Percentiles rank a stretch among this genome's conserved stretches.
These are phyloP conservation scores for Grigorovia transvaalensis DNA, from an alignment of 805 yeast genomes.

Conservation along the genomic window DNA sequence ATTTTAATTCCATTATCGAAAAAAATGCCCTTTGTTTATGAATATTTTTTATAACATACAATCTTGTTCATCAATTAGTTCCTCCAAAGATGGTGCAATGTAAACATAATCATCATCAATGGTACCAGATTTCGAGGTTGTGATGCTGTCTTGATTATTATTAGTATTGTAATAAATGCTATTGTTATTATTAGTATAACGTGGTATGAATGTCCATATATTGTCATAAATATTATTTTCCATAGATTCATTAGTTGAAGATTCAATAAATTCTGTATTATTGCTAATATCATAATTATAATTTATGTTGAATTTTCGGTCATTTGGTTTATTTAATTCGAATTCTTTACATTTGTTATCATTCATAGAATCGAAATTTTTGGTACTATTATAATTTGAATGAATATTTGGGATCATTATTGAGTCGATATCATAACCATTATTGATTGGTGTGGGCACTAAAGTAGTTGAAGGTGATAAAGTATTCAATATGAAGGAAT, in stretches of 20 bases:
- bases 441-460: background rate
- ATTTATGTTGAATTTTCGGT: background rate
- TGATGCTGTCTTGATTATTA: background rate
- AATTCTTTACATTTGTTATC: background rate
- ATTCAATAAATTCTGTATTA: background rate
- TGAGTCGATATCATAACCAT: background rate
- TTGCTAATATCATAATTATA: constrained; percentile 1
- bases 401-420: background rate
- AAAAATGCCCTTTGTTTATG: too few relatives aligned
- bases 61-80: constrained; percentile 26
- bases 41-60: background rate
- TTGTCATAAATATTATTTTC: constrained; percentile 7
- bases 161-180: background rate
- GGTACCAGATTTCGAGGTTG: constrained; percentile 3
- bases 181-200: constrained; percentile 4
- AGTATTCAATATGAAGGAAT: background rate
- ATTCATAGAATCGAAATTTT: background rate
- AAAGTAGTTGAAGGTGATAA: background rate
- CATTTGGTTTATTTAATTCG: background rate
- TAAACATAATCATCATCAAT: constrained; percentile 5
- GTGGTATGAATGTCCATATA: constrained; percentile 10
- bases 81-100: constrained; percentile 27
- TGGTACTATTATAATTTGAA: background rate
- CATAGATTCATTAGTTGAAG: constrained; percentile 1
- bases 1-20: too few relatives aligned